Conservation (phyloP, 2,329 filamentous ascomycete species). For the Botryotinia narcissicola region DNA sequence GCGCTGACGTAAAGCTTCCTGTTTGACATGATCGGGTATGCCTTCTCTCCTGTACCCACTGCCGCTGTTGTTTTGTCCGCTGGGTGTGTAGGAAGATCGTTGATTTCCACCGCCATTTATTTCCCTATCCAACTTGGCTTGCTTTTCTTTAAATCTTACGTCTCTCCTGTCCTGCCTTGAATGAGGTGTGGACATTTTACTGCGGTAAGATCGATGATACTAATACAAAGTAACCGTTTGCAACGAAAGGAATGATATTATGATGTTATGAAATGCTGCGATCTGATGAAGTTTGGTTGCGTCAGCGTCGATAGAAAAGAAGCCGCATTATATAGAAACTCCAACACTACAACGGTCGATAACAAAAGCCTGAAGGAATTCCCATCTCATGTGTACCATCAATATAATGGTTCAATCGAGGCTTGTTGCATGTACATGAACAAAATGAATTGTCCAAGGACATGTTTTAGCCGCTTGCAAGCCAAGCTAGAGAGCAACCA, state of each 20-base stretch:
- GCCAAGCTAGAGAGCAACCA: background rate
- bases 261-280: background rate
- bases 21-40: background rate
- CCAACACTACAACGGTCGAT: background rate
- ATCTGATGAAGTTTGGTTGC: background rate
- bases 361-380: background rate
- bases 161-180: background rate
- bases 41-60: background rate
- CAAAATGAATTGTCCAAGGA: background rate
- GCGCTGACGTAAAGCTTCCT: too few species aligned
- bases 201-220: background rate
- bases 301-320: background rate
- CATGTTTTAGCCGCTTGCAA: background rate
- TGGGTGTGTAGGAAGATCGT: background rate
- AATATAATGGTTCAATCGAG: background rate
- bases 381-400: background rate
- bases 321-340: background rate
- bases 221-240: background rate
- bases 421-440: background rate
- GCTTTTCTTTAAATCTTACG: rapidly evolving
- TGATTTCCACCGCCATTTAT: background rate
- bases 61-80: background rate
- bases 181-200: background rate
- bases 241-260: too few species aligned
- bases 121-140: background rate